Percentiles rank a stretch among this genome's conserved stretches.
Conservation (phyloP, 78 protist genomes). For the Dictyostelium citrinum region DNA sequence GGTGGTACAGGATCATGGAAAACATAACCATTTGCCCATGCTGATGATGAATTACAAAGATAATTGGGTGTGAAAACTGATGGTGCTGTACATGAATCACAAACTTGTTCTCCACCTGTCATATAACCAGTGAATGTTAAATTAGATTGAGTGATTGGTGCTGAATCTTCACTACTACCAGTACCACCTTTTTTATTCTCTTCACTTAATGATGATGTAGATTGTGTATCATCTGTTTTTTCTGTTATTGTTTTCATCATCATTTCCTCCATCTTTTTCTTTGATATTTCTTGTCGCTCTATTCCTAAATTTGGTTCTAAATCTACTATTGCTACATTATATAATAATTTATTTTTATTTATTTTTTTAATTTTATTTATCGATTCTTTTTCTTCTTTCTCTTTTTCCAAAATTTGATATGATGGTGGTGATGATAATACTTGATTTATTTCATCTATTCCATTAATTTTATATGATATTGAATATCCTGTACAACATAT, state of each 20-base stretch:
- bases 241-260: too few species aligned
- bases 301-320: background rate
- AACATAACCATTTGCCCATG: background rate
- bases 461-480: background rate
- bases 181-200: background rate
- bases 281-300: background rate
- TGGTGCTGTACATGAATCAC: background rate
- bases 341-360: background rate
- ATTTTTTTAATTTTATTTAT: background rate
- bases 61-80: background rate
- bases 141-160: background rate
- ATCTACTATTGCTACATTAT: background rate
- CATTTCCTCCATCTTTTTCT: too few species aligned
- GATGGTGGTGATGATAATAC: background rate
- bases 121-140: background rate
- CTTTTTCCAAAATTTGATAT: background rate
- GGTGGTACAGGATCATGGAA: slow-evolving; percentile 14
- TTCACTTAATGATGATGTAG: background rate
- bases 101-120: background rate
- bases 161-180: background rate
- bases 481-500: background rate
- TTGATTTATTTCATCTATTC: background rate
- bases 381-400: background rate
- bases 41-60: background rate
- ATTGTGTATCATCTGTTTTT: background rate